Base-by-base conservation (phyloP, 2,329 filamentous ascomycete genomes). In the Fusarium veterinarium region DNA sequence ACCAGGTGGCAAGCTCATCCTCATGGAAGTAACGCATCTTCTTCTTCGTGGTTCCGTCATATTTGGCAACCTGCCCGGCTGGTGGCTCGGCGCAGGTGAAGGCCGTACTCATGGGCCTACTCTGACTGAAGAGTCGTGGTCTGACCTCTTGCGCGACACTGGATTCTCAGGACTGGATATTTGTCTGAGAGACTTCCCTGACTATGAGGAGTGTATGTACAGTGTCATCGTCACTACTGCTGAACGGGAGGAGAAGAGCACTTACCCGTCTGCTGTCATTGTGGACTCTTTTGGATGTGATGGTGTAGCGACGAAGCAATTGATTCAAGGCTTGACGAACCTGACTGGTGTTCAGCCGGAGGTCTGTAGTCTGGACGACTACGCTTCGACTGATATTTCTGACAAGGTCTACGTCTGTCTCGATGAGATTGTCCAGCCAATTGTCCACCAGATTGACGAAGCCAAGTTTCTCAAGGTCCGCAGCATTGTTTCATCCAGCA, bases 1-100 rank as follows among this genome's bases (percentile, higher is more conserved):
- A 44, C 72, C 76, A 0, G 78, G 76, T 6, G 80, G 80, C 0
- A 72, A 71, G 19, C 67, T 81, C 0, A 25, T 81, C 8, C 40
- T 67, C 1, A 35, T 66, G 12, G 64, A 67, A 17, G 41, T 52
- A 0, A 60, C 48, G 2, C 48, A 45, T 23, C 38, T 52, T 5
- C 25, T 38, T 7, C 46, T 60, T 8, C 40, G 46, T 5, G 38
- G 38, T 5, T 37, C 38, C 5, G 25, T 41, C 23, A 33, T 46
- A 42, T 58, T 60, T 38, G 70, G 63, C 4, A 44, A 42, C 19
- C 20, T 72, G 6, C 67, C 70, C 6, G 70, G 63, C 4, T 72
- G 70, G 70, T 72, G 63, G 63, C 35, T 70, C 12, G 60, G 67
- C 11, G 33, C 25, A 6, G 57, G 56, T 12, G 38, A 35, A 5